These are phyloP conservation scores for Marchantia paleacea DNA, from an alignment of 225 moss, liverwort and hornwort genomes.

Conservation along the genomic window DNA sequence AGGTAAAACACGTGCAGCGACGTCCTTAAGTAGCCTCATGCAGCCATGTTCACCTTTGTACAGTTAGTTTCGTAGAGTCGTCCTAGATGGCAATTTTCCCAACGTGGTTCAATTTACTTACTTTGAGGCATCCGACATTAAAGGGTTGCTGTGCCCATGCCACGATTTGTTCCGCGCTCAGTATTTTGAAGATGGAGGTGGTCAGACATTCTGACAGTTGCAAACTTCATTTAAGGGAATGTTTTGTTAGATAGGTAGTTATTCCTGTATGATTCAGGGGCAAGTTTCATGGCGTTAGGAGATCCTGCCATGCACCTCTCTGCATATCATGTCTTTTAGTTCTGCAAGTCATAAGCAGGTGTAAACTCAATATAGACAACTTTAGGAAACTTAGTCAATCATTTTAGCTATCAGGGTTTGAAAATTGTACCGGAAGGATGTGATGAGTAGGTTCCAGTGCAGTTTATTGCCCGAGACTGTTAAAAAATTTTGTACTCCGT, in stretches of 20 bases:
- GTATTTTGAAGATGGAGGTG: neutral
- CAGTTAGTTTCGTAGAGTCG: slow-evolving; percentile 2
- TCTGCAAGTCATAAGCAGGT: neutral
- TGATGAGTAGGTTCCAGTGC: neutral
- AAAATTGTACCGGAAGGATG: neutral
- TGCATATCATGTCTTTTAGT: neutral
- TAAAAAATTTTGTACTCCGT: neutral
- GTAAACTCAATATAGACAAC: neutral
- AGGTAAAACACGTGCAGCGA: neutral
- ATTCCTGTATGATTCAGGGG: neutral
- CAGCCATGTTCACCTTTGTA: neutral
- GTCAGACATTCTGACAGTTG: neutral
- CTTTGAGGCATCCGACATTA: neutral
- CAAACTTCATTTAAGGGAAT: neutral
- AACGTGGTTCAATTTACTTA: neutral
- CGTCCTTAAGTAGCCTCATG: neutral
- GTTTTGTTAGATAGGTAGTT: neutral
- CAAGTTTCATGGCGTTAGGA: neutral
- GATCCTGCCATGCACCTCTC: neutral
- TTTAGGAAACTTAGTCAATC: neutral
- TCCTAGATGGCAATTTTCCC: slow-evolving; percentile 5
- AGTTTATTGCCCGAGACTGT: neutral
- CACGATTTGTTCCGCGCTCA: neutral
- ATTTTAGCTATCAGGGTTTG: neutral
- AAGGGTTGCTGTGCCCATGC: neutral